Base-by-base conservation (phyloP, 257 asterid species). In the Penstemon eatonii region DNA sequence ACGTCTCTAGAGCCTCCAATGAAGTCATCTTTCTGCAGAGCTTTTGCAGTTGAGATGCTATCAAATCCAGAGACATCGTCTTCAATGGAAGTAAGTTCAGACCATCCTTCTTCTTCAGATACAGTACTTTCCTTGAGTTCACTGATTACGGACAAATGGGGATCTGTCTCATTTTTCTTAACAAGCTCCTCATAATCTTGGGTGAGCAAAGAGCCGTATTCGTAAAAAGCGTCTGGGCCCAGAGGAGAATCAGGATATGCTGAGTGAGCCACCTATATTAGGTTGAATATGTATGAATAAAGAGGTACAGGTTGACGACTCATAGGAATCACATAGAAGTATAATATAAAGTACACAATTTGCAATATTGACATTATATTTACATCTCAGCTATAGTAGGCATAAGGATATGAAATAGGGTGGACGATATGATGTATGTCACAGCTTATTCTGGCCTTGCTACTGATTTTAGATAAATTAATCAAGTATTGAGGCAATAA, bases 231-330 rank as follows among this genome's bases (percentile, higher is more conserved):
- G 80, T 94, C 99, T 41, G 97, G 96, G 64, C 99, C 97, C 73
- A 94, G 84, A 75, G 99, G 99, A 55, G 99, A 91, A 73, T 91
- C 96, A 68, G 99, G 96, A 79, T 84, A 91, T 68, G 96, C 81
- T 33, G 99, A 91, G 85, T 94, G 97, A 71, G 91, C 85, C 59
- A 82, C 84, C 99, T 91, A 84, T 60, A 79, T 63, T 74, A 58
- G 54, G 67, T 55, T 77, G 57, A 41, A 72, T 63, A 71, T 40
- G 67, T 63, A 58, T 75, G 67, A 62, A 51, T 36, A 49, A 76
- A 61, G 36, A 60, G 47, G 63, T 67, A 41, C 8, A 25, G 47
- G 33, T 38, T 60, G 50, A n/a, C 25, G 36, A 49, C 6, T 9
- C 41, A 58, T 6, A 58, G 63, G 38, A 37, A 38, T 15, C 6